Evolutionary conservation across 2,329 filamentous ascomycete genomes (phyloP).

Genomic region (Chalaropsis thielavioides): DNA sequence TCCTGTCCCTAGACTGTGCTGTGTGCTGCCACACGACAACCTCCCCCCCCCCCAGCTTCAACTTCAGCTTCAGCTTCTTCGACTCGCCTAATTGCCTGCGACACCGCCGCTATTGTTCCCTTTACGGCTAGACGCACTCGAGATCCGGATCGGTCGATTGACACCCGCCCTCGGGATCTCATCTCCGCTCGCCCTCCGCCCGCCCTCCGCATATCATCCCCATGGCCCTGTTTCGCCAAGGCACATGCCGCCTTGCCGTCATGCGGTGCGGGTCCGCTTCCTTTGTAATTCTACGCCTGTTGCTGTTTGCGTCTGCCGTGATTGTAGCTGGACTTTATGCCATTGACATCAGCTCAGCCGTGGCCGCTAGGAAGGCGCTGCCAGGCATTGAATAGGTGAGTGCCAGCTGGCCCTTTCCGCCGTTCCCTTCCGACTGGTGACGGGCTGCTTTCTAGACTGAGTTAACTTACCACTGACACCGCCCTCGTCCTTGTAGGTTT

Average conservation of each 20-base stretch:
- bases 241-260: not conserved
- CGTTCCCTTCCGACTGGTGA: too few species aligned
- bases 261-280: conserved; percentile 7
- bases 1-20: too few species aligned
- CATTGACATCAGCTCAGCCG: conserved; percentile 13
- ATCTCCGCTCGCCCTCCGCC: not conserved
- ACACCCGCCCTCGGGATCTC: too few species aligned
- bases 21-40: too few species aligned
- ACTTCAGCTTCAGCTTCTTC: too few species aligned
- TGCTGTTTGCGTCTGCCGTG: conserved; percentile 14
- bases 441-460: not conserved
- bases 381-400: conserved; percentile 15
- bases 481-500: not conserved
- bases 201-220: not conserved
- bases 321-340: conserved; percentile 13
- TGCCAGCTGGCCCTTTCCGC: not conserved
- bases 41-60: too few species aligned
- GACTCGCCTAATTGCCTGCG: too few species aligned
- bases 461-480: not conserved
- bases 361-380: conserved; percentile 3
- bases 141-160: too few species aligned
- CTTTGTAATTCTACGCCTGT: conserved; percentile 12
- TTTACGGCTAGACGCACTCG: too few species aligned
- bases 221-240: not conserved
- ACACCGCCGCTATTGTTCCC: too few species aligned